phyloP scores from a whole-genome alignment of 2,329 filamentous ascomycete species.

The Fusarium sororula region DNA sequence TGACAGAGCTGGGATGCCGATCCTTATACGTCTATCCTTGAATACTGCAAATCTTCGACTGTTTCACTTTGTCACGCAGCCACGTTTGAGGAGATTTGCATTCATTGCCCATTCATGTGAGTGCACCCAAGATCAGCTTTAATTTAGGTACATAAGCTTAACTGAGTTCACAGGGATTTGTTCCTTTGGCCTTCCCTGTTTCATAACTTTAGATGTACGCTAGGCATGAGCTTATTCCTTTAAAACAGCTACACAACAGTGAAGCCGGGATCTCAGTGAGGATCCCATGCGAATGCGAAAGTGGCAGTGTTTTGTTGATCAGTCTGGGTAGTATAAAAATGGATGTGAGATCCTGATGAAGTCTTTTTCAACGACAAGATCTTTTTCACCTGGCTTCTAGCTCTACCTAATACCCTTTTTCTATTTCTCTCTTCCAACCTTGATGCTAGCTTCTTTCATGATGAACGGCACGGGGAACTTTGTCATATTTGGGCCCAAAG shows the following conservation, averaged over 20 bases:
- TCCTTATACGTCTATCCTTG: neutral
- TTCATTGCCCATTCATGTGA: neutral
- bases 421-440: neutral
- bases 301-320: slow-evolving; percentile 5
- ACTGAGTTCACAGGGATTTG: neutral
- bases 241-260: neutral
- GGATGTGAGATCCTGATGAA: neutral
- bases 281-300: neutral
- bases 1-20: no score
- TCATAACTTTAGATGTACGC: neutral
- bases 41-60: neutral
- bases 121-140: no score
- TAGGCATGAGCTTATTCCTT: neutral
- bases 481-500: slow-evolving; percentile 21
- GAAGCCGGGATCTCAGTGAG: neutral
- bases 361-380: neutral
- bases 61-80: neutral
- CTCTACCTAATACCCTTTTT: no score
- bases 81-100: neutral
- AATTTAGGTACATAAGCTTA: neutral
- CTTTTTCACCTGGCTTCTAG: no score
- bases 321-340: neutral
- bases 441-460: neutral
- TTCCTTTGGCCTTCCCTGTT: neutral
- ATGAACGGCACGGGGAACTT: neutral